Conservation (phyloP, 1,139 yeast genomes). For the Magnusiomyces fungicola region DNA sequence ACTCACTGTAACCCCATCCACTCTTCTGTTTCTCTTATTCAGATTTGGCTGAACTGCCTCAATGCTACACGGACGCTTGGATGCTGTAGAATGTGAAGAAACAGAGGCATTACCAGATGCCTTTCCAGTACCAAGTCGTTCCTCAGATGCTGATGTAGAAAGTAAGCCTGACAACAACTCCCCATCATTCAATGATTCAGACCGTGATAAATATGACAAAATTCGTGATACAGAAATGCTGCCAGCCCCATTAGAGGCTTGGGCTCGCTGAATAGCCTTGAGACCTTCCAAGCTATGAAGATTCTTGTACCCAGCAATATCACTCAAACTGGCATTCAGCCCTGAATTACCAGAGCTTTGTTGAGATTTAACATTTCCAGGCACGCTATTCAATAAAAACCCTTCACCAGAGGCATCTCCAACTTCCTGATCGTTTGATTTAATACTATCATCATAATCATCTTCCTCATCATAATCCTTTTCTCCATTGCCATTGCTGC, state of each 20-base stretch:
- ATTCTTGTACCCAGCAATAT: not conserved
- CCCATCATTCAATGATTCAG: not conserved
- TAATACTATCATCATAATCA: not conserved
- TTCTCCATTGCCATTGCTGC: not conserved
- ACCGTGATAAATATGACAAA: not conserved
- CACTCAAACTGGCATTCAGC: not conserved
- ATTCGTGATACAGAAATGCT: not conserved
- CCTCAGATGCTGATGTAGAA: no score
- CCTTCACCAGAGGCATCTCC: no score
- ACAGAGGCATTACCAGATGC: no score
- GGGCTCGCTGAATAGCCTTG: not conserved
- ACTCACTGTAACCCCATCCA: no score
- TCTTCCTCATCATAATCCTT: no score
- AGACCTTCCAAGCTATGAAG: not conserved
- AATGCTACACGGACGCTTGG: not conserved
- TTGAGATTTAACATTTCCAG: not conserved
- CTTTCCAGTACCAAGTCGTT: no score
- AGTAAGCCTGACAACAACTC: not conserved
- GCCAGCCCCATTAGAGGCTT: not conserved
- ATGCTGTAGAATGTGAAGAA: not conserved
- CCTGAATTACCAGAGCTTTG: not conserved
- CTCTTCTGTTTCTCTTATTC: no score
- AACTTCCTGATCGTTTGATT: not conserved
- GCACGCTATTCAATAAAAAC: not conserved
- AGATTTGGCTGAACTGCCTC: not conserved